Percentiles rank a stretch among this genome's conserved stretches.
phyloP scores from a whole-genome alignment of 495 filamentous ascomycete genomes.

The Lasiosphaeria hispida region DNA sequence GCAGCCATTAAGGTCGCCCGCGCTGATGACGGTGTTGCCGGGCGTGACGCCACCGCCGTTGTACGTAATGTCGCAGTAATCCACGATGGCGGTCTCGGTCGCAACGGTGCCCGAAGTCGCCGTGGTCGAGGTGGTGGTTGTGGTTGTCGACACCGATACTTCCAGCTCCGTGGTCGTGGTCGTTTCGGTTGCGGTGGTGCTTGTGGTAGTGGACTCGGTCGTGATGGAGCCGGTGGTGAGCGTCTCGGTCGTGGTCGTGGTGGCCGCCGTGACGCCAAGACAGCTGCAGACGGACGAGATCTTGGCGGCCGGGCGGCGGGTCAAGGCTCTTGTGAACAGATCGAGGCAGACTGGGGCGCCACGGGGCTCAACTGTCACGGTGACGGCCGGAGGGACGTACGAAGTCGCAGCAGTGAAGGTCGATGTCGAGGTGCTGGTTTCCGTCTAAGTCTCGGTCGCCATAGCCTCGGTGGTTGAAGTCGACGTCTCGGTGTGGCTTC shows the following conservation, averaged over 20 bases:
- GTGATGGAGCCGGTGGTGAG: background rate
- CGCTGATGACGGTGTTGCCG: background rate
- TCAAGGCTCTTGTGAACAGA: background rate
- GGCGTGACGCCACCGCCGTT: background rate
- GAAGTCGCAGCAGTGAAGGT: background rate
- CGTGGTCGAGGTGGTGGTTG: background rate
- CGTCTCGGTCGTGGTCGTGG: background rate
- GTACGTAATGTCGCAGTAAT: conserved; percentile 4
- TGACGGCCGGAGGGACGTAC: background rate
- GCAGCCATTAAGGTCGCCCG: background rate
- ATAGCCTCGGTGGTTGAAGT: too few species aligned
- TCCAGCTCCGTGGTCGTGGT: background rate
- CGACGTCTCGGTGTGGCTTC: too few species aligned
- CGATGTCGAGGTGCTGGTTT: background rate
- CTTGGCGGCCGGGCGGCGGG: background rate
- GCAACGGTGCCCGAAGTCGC: background rate
- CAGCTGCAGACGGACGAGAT: conserved; percentile 5
- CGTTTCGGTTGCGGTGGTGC: background rate
- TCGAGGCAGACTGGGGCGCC: background rate
- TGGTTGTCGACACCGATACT: background rate
- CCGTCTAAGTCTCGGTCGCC: background rate
- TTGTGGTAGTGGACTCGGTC: background rate
- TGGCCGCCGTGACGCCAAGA: background rate
- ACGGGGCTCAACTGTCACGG: background rate
- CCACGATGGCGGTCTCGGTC: background rate